A percentile compares a stretch with the other conserved stretches of the same genome.
Conservation (phyloP, 2,329 filamentous ascomycete species). For the Zasmidium angulare region DNA sequence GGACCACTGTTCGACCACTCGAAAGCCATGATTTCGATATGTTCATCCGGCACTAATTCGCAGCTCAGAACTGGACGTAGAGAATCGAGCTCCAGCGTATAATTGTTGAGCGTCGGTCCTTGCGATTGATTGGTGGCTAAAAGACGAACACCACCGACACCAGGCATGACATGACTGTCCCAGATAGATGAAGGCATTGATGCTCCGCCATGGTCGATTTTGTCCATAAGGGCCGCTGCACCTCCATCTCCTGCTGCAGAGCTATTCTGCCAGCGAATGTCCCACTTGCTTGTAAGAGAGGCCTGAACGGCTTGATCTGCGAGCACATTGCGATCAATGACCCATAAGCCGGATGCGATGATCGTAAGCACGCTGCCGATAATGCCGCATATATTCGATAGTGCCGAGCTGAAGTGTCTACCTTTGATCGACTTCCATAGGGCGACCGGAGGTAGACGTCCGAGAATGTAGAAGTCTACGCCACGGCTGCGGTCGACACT, state of each 20-base stretch:
- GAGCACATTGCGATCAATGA: constrained; percentile 5
- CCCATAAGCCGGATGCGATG: constrained; percentile 7
- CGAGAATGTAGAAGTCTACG: constrained; percentile 3
- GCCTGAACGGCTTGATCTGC: neutral
- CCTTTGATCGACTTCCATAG: constrained; percentile 1
- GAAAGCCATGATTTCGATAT: neutral
- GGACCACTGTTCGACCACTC: neutral
- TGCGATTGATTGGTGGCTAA: neutral
- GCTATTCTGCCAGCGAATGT: constrained; percentile 7
- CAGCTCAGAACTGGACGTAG: neutral
- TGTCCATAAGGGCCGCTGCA: constrained; percentile 1
- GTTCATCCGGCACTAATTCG: neutral
- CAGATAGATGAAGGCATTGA: constrained; percentile 2
- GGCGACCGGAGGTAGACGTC: constrained; percentile 2
- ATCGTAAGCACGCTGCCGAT: constrained; percentile 10
- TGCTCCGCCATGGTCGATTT: constrained; percentile 6
- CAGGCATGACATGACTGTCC: neutral
- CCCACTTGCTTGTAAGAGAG: constrained; percentile 3
- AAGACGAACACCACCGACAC: neutral
- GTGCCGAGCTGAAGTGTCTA: constrained; percentile 1
- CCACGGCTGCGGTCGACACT: neutral
- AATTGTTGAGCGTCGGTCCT: neutral
- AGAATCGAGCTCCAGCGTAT: neutral
- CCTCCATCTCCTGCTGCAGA: constrained; percentile 2
- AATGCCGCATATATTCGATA: constrained; percentile 3